A percentile compares a stretch with the other conserved stretches of the same genome.
Conservation (phyloP, 148 eudicot species). For the Selenicereus undatus region DNA sequence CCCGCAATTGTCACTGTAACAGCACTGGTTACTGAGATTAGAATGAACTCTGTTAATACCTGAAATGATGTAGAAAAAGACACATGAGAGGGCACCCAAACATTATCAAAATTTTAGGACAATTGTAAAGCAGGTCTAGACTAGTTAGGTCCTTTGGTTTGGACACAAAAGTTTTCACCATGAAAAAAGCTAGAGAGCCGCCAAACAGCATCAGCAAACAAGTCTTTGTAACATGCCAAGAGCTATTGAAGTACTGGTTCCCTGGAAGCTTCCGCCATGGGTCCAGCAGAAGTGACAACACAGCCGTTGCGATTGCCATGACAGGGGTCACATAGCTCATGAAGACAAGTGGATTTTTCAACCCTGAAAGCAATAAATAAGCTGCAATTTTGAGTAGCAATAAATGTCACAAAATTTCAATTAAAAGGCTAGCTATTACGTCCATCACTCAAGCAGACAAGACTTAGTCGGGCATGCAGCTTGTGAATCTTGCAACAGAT, state of each 20-base stretch:
- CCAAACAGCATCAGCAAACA: slow-evolving; percentile 95
- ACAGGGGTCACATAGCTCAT: slow-evolving; percentile 96
- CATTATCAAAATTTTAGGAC: not conserved
- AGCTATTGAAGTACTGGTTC: slow-evolving; percentile 68
- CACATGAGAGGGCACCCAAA: slow-evolving; percentile 1
- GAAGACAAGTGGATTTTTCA: slow-evolving; percentile 86
- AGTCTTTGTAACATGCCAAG: slow-evolving; percentile 63
- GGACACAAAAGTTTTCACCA: slow-evolving; percentile 43
- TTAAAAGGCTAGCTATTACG: not conserved
- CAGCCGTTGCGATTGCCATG: slow-evolving; percentile 78
- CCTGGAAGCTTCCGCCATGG: slow-evolving; percentile 79
- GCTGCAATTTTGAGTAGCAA: slow-evolving; percentile 16
- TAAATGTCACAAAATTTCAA: not conserved
- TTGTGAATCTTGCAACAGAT: not conserved
- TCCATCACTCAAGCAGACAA: not conserved
- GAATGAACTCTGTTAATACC: slow-evolving; percentile 88
- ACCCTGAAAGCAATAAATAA: slow-evolving; percentile 40
- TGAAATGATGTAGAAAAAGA: slow-evolving; percentile 29
- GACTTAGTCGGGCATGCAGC: not conserved
- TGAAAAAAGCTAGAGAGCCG: slow-evolving; percentile 89
- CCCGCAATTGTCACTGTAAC: slow-evolving; percentile 97
- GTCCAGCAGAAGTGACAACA: slow-evolving; percentile 72
- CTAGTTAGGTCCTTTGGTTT: not conserved
- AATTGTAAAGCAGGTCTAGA: not conserved
- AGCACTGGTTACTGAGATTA: slow-evolving; percentile 93